These are phyloP conservation scores for Ammopiptanthus mongolicus DNA, from an alignment of 306 rosid species.

Conservation along the genomic window DNA sequence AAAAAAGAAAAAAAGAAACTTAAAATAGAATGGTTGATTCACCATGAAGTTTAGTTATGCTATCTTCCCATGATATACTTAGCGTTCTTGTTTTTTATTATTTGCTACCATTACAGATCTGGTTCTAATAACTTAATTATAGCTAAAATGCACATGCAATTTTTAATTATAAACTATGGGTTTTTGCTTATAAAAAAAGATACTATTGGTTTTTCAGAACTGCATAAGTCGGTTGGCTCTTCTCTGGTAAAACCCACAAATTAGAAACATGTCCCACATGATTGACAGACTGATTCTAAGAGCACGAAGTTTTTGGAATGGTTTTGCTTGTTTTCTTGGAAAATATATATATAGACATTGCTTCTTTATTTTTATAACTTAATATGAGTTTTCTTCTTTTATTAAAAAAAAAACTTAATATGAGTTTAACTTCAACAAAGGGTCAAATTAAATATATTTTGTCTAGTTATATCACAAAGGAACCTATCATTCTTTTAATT, in stretches of 20 bases:
- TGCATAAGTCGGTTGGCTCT: constrained; percentile 5
- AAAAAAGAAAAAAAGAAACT: too few species aligned
- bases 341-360: not conserved
- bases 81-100: not conserved
- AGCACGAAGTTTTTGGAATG: not conserved
- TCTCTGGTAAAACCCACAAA: constrained; percentile 6
- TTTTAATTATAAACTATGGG: too few species aligned
- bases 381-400: not conserved
- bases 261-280: not conserved
- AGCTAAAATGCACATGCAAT: constrained; percentile 13
- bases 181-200: too few species aligned
- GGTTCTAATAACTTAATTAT: not conserved
- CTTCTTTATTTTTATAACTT: not conserved
- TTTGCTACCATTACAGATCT: not conserved
- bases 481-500: not conserved
- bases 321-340: constrained; percentile 12
- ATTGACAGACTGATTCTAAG: not conserved
- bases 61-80: not conserved
- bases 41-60: not conserved
- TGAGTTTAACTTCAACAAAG: not conserved
- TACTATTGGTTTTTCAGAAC: not conserved
- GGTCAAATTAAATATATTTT: not conserved
- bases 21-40: constrained; percentile 7
- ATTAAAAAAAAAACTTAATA: not conserved
- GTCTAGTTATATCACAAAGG: not conserved